Conservation (phyloP, 140 eudicot genomes). For the Bidens hawaiensis region DNA sequence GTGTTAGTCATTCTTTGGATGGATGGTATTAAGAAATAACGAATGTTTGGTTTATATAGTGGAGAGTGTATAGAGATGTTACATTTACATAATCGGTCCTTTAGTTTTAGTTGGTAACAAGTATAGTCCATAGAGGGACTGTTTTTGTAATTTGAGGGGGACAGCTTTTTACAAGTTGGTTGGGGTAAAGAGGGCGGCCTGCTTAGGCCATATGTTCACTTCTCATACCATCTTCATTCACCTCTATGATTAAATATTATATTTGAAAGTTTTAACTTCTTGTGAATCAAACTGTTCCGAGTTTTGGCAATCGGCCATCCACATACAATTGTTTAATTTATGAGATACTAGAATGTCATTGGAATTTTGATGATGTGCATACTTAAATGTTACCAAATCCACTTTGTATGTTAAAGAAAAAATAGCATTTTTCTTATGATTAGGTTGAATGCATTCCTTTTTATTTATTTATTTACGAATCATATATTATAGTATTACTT, state of each 20-base stretch:
- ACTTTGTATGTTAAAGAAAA: not conserved
- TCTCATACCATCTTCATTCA: constrained; percentile 9
- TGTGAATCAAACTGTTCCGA: constrained; percentile 13
- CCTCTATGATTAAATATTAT: not conserved
- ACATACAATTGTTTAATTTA: not conserved
- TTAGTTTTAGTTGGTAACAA: not conserved
- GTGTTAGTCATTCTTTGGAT: constrained; percentile 31
- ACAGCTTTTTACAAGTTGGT: constrained; percentile 4
- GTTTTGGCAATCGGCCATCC: constrained; percentile 13
- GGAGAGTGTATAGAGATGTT: constrained; percentile 1
- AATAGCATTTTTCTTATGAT: not conserved
- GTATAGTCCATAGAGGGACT: not conserved
- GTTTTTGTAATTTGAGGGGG: not conserved
- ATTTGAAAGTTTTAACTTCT: constrained; percentile 12
- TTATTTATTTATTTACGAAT: too few relatives aligned
- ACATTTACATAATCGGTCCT: constrained; percentile 5
- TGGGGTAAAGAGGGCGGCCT: constrained; percentile 35
- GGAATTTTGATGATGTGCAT: not conserved
- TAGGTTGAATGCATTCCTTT: not conserved
- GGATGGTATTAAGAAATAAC: not conserved
- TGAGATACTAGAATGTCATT: not conserved
- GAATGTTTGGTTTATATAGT: constrained; percentile 14
- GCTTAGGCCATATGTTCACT: constrained; percentile 24
- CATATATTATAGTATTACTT: not conserved
- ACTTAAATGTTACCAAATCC: not conserved